A percentile compares a stretch with the other conserved stretches of the same genome.
Conservation (phyloP, 345 rosid species). For the Heritiera littoralis region DNA sequence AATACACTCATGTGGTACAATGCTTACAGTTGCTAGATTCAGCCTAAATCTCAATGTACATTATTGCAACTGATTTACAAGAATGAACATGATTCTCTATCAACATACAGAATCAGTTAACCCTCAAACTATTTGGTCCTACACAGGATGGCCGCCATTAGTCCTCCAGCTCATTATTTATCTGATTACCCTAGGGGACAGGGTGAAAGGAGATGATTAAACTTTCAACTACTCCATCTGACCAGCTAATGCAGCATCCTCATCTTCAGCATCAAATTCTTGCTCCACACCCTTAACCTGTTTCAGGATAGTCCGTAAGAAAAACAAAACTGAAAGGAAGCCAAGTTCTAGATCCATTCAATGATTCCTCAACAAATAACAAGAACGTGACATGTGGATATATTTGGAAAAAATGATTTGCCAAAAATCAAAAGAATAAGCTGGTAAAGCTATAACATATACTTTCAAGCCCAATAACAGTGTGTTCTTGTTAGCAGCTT, state of each 20-base stretch:
- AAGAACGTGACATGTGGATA: no score
- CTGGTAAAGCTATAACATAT: background rate
- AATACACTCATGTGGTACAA: no score
- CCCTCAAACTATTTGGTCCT: background rate
- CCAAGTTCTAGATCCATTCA: conserved; percentile 2
- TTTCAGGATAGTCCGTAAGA: conserved; percentile 19
- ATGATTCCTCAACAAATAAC: background rate
- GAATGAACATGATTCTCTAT: conserved; percentile 9
- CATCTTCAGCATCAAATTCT: conserved; percentile 74
- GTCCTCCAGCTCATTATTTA: background rate
- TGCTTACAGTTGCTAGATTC: no score
- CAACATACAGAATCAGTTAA: background rate
- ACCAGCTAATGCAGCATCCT: conserved; percentile 46
- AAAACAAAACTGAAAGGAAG: background rate
- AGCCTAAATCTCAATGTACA: no score
- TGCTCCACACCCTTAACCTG: conserved; percentile 93
- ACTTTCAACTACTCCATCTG: conserved; percentile 49
- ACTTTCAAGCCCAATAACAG: background rate
- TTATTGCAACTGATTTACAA: no score
- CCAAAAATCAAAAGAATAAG: background rate
- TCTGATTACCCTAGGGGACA: background rate
- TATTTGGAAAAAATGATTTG: background rate
- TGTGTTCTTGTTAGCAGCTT: background rate
- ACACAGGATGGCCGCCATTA: background rate
- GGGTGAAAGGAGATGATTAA: background rate